Base-by-base conservation (phyloP, 2,329 filamentous ascomycete species). In the Fusarium xyrophilum region DNA sequence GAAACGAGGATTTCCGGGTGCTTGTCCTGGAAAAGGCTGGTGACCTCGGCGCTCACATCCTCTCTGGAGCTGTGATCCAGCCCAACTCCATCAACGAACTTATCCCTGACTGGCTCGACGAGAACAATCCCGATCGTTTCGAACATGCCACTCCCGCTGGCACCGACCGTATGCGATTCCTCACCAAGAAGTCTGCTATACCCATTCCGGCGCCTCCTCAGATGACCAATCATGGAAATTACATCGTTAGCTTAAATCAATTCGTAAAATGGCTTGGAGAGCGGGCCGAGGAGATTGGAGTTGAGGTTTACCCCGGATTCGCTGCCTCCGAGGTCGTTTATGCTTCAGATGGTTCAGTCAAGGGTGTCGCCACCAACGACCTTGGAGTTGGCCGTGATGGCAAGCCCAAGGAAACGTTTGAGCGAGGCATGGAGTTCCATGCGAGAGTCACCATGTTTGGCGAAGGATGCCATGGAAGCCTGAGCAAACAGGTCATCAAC, bases 221-320 rank as follows among this genome's bases (percentile, higher is more conserved):
- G 82, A 99, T 99, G 96, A 89, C 94, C 83, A 99, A 99, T 78
- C 88, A 97, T 75, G 96, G 96, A 71, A 99, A 99, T 81, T 98
- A 96, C 79, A 99, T 99, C 71, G 89, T 99, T 75, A 97, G 93
- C 76, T 82, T 99, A 75, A 98, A 96, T 79, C 93, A 98, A 79
- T 91, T 99, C 76, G 91, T 92, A 60, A 96, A 95, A 80, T 99
- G 96, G 96, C 85, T 99, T 5, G 94, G 93, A 50, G 96, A 98
- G 78, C 88, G 95, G 48, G 96, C 96, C n/a, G 96, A 99, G 80
- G 96, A 98, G 81, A 77, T 96, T 32, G 96, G 96, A 33, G 96
- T 99, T 30, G 96, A 99, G 80, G 88, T 99, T 15, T 99, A 98
- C 74, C 92, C 96, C 6, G 96, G 96, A 4, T 99, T 99, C 74